phyloP scores from a whole-genome alignment of 164 flowering plant genomes.

The Vitis rupestris region DNA sequence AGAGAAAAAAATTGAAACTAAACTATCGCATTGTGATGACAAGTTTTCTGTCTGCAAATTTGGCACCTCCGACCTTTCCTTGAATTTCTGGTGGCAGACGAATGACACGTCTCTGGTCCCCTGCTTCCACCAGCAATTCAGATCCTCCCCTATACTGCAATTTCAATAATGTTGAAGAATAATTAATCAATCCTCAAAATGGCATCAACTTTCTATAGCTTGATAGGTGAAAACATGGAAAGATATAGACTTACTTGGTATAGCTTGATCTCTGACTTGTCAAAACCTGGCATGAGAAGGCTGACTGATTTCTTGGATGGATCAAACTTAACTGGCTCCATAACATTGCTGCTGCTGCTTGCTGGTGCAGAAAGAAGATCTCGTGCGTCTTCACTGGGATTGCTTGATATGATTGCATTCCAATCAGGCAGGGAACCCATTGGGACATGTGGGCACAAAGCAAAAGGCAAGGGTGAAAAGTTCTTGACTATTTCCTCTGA shows the following conservation, averaged over 20 bases:
- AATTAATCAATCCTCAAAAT: not conserved
- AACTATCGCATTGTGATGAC: conserved; percentile 56
- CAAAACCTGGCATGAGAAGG: conserved; percentile 97
- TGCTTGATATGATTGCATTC: conserved; percentile 36
- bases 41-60: conserved; percentile 66
- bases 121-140: conserved; percentile 91
- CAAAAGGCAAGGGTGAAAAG: conserved; percentile 70
- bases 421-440: conserved; percentile 42
- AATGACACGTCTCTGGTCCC: conserved; percentile 91
- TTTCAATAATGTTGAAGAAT: not conserved
- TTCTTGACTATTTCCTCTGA: conserved; percentile 27
- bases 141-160: conserved; percentile 94
- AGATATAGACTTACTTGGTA: conserved; percentile 59
- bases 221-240: not conserved
- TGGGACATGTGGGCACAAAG: conserved; percentile 51
- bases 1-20: not conserved
- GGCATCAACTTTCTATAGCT: not conserved
- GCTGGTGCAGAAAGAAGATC: conserved; percentile 36
- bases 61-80: conserved; percentile 92
- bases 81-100: conserved; percentile 64
- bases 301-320: conserved; percentile 54
- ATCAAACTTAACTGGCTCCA: conserved; percentile 57
- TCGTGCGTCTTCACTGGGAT: conserved; percentile 33
- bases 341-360: conserved; percentile 15
- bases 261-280: conserved; percentile 91